Percentiles rank a stretch among this genome's conserved stretches.
Evolutionary conservation across 176 grass and related monocot genomes (phyloP).

Genomic region (Puya raimondii): DNA sequence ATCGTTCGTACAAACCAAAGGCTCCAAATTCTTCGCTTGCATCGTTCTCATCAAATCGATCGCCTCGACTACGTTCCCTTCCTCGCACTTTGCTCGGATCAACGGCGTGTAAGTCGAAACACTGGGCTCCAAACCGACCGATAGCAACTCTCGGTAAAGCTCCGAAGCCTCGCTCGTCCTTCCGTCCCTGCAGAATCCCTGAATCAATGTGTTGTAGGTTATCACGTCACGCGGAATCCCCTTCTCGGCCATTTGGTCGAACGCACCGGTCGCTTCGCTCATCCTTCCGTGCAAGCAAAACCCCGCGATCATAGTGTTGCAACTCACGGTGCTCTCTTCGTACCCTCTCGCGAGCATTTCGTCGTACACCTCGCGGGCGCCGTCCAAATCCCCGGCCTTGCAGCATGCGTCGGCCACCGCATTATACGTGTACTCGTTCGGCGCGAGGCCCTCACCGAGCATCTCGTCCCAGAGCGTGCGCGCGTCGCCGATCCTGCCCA

Average conservation of each 20-base stretch:
- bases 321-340: constrained; percentile 47
- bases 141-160: constrained; percentile 35
- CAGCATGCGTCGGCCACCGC: constrained; percentile 30
- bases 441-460: constrained; percentile 39
- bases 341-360: constrained; percentile 63
- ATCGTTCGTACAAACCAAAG: constrained; percentile 45
- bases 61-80: constrained; percentile 44
- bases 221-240: constrained; percentile 49
- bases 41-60: constrained; percentile 57
- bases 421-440: constrained; percentile 58
- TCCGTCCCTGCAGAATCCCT: constrained; percentile 51
- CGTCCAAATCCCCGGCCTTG: constrained; percentile 46
- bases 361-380: constrained; percentile 44
- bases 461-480: constrained; percentile 52
- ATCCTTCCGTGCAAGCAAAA: constrained; percentile 39
- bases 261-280: constrained; percentile 38
- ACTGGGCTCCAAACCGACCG: constrained; percentile 42
- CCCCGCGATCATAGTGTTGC: constrained; percentile 45
- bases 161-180: constrained; percentile 27
- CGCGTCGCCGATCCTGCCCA: constrained; percentile 26
- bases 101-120: constrained; percentile 50
- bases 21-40: constrained; percentile 53
- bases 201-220: constrained; percentile 66
- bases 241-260: constrained; percentile 50
- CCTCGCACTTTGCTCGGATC: constrained; percentile 44